Conservation (phyloP, 2,329 filamentous ascomycete genomes). For the Colletotrichum musae region DNA sequence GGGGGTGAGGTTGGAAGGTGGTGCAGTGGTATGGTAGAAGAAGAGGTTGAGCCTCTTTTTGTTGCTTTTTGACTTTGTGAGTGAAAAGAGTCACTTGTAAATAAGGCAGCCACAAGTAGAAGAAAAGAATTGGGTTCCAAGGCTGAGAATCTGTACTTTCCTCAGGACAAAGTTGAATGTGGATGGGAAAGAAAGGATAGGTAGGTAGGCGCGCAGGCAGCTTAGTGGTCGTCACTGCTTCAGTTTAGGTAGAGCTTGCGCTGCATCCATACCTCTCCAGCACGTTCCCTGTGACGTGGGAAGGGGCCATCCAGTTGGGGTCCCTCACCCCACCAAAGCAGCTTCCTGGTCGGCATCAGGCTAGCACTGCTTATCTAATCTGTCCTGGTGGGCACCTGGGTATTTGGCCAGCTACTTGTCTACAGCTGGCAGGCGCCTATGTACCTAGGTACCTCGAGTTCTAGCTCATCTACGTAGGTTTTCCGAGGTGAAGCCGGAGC, state of each 20-base stretch:
- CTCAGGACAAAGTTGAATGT: not conserved
- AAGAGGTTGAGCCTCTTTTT: not conserved
- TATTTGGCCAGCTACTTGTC: too few species aligned
- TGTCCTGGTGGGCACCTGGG: accelerated
- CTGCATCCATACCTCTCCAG: conserved; percentile 33
- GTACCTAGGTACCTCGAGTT: too few species aligned
- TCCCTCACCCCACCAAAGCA: too few species aligned
- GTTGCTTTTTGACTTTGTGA: not conserved
- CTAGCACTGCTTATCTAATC: conserved; percentile 25
- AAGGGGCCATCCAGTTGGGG: too few species aligned
- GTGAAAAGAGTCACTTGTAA: too few species aligned
- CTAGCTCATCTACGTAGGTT: conserved; percentile 5
- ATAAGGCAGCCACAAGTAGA: too few species aligned
- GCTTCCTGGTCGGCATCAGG: too few species aligned
- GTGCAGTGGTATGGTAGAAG: not conserved
- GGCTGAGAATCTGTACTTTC: too few species aligned
- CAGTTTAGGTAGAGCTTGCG: conserved; percentile 26
- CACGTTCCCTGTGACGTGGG: conserved; percentile 37
- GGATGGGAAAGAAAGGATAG: not conserved
- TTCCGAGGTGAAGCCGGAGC: conserved; percentile 40
- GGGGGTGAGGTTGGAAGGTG: not conserved
- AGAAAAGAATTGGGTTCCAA: too few species aligned
- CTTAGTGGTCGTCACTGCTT: conserved; percentile 38
- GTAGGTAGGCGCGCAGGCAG: conserved; percentile 20
- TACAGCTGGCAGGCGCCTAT: too few species aligned